These are phyloP conservation scores for Poronia punctata DNA, from an alignment of 495 filamentous ascomycete species.

Conservation along the genomic window DNA sequence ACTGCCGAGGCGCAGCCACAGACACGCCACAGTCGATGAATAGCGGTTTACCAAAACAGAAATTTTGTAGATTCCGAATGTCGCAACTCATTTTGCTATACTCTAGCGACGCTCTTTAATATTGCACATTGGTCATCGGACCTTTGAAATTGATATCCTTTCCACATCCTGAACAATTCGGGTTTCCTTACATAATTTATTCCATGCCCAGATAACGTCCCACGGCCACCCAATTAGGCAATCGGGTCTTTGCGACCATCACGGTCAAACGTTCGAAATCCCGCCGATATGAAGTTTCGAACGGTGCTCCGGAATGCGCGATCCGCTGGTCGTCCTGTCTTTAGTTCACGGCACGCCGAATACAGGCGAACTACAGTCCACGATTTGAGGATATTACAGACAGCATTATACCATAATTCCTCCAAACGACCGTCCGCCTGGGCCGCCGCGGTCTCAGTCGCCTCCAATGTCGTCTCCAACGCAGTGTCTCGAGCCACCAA, in stretches of 20 bases:
- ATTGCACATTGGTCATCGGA: too few relatives aligned
- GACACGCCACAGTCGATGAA: not conserved
- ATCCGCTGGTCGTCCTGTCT: constrained; percentile 12
- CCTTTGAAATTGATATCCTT: too few relatives aligned
- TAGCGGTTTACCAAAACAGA: too few relatives aligned
- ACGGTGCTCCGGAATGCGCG: constrained; percentile 27
- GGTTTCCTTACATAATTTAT: too few relatives aligned
- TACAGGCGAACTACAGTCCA: constrained; percentile 27
- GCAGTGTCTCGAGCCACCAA: constrained; percentile 51
- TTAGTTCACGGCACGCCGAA: constrained; percentile 28
- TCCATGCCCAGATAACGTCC: constrained; percentile 4
- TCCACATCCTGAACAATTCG: too few relatives aligned
- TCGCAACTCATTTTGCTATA: too few relatives aligned
- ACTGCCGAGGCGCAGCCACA: constrained; percentile 4
- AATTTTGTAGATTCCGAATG: too few relatives aligned
- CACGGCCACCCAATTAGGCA: constrained; percentile 8
- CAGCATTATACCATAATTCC: constrained; percentile 32
- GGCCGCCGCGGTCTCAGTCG: constrained; percentile 64
- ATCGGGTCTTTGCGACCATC: constrained; percentile 18
- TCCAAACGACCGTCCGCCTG: constrained; percentile 35
- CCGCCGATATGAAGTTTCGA: constrained; percentile 34
- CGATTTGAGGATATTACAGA: constrained; percentile 27
- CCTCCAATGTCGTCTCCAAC: constrained; percentile 68
- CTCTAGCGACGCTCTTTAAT: too few relatives aligned
- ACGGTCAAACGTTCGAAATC: constrained; percentile 1